Evolutionary conservation across 345 rosid species (phyloP), one percentile per base, ranked within the genome.

Genomic region (Luvunga scandens): DNA sequence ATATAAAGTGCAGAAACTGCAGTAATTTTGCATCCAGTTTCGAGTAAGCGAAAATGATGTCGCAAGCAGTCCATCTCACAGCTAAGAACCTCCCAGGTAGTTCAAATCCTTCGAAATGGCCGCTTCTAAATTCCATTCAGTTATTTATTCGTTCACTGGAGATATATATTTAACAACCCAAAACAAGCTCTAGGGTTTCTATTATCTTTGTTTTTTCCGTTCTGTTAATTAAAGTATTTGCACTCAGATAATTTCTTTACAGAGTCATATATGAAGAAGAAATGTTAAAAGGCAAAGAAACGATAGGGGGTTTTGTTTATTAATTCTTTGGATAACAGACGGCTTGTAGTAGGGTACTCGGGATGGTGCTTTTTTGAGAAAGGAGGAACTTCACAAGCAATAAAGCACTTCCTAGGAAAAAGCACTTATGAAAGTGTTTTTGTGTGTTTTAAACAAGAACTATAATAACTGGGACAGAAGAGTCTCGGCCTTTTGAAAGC

Each of bases 51-150:
- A 2, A 18, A 59, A 57, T 61, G 62, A 86, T 86, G 87, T 75
- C 81, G 63, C 84, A 79, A 63, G 63, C 89, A 14, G 69, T 72
- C 56, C 82, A 82, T 82, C 81, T 80, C 64, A 7, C 78, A 27
- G 48, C 85, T 25, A 78, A 78, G 16, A 81, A 59, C 50, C 24
- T 80, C 31, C 78, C 84, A 59, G 89, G 89, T 84, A 53, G 66
- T 66, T 72, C 53, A 66, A 21, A 19, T 62, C 31, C 53, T 50
- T 50, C 57, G 61, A 70, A 27, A 70, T 4, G 73, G 22, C 38
- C 8, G 25, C 25, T 9, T 28, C 14, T 48, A 28, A 48, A 28
- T 70, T 70, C 22, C 60, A 50, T 50, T 50, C 27, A 1, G 21
- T 50, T 50, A 16, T 50, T 12, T 27, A 57, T 63, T 77, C 3